Percentiles rank a stretch among this genome's conserved stretches.
Evolutionary conservation across 192 early-diverging fungal species (phyloP).

Genomic region (Backusella liffmaniae): DNA sequence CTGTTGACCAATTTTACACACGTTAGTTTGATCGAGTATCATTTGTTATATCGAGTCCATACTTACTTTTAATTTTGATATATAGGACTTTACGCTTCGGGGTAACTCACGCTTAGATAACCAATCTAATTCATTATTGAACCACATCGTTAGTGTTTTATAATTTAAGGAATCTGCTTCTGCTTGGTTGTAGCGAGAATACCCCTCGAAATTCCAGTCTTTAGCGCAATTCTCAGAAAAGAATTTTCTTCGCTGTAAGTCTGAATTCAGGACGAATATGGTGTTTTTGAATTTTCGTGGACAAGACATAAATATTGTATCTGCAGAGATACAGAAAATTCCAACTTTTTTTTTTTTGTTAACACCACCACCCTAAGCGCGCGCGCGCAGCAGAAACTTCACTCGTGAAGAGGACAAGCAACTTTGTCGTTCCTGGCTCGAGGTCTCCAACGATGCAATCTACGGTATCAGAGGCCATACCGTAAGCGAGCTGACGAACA

Average conservation of each 20-base stretch:
- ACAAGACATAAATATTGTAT: slow-evolving; percentile 6
- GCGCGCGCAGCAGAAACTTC: too few species aligned
- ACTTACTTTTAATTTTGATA: slow-evolving; percentile 8
- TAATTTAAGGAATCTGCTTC: slow-evolving; percentile 9
- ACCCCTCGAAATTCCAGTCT: neutral
- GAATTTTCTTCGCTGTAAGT: slow-evolving; percentile 8
- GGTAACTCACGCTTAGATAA: slow-evolving; percentile 5
- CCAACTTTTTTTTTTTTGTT: too few species aligned
- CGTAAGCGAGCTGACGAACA: too few species aligned
- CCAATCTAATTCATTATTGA: slow-evolving; percentile 5
- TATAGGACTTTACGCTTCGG: slow-evolving; percentile 6
- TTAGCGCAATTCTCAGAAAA: slow-evolving; percentile 5
- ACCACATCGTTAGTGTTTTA: neutral
- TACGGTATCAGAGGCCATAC: too few species aligned
- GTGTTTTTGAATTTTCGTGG: slow-evolving; percentile 8
- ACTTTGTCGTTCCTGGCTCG: too few species aligned
- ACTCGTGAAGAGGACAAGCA: too few species aligned
- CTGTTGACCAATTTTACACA: slow-evolving; percentile 6
- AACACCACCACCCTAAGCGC: too few species aligned
- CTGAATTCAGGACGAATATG: slow-evolving; percentile 5
- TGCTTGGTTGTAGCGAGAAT: slow-evolving; percentile 11
- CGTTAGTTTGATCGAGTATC: slow-evolving; percentile 4
- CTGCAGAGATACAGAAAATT: neutral
- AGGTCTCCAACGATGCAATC: too few species aligned
- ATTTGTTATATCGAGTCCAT: slow-evolving; percentile 2